These are phyloP conservation scores for Collybia sordida DNA, from an alignment of 768 basidiomycete species.

Conservation along the genomic window DNA sequence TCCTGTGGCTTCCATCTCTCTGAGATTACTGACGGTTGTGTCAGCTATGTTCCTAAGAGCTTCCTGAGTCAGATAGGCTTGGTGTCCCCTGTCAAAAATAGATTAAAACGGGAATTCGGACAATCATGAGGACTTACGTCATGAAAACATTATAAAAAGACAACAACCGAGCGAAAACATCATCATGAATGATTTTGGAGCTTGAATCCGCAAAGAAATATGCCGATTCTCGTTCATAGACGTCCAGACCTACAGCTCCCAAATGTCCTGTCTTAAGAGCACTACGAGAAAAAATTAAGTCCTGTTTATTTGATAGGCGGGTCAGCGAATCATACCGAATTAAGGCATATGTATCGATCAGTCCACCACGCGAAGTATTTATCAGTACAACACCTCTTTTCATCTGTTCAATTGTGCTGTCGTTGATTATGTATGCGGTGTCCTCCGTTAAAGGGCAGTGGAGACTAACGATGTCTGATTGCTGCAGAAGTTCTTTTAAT, in stretches of 20 bases:
- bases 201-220: conserved; percentile 46
- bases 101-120: neutral
- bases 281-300: conserved; percentile 15
- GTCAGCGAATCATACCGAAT: conserved; percentile 29
- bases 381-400: conserved; percentile 41
- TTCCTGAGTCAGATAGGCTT: conserved; percentile 41
- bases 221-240: conserved; percentile 38
- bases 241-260: conserved; percentile 42
- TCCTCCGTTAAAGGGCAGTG: conserved; percentile 38
- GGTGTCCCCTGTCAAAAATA: conserved; percentile 35
- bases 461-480: conserved; percentile 40
- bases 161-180: conserved; percentile 41
- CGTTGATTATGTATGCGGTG: conserved; percentile 42
- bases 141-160: conserved; percentile 47
- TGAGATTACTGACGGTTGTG: conserved; percentile 35
- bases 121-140: conserved; percentile 25
- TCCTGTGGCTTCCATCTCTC: conserved; percentile 29
- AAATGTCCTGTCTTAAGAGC: conserved; percentile 38
- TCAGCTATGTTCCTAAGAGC: conserved; percentile 39
- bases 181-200: conserved; percentile 42
- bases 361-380: conserved; percentile 41
- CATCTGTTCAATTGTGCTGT: conserved; percentile 32
- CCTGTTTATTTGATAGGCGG: neutral
- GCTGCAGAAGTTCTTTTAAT: conserved; percentile 31
- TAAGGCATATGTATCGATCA: conserved; percentile 40